Evolutionary conservation across 2,329 filamentous ascomycete genomes (phyloP).

Genomic region (Triangularia setosa): DNA sequence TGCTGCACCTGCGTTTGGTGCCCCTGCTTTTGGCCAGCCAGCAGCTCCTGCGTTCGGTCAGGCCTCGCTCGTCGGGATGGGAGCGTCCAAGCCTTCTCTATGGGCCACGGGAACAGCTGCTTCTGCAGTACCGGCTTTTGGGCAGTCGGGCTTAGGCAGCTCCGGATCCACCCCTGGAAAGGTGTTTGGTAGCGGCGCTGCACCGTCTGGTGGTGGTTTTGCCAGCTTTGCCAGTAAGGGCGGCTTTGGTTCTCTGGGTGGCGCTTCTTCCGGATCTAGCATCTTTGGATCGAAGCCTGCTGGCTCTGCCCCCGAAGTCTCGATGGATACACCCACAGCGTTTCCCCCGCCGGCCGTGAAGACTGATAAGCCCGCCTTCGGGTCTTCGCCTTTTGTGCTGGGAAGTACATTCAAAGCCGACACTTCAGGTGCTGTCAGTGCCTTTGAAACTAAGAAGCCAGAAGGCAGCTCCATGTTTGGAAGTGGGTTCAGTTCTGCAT

Average conservation of each 20-base stretch:
- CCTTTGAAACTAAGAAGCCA: conserved; percentile 44
- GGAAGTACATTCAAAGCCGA: conserved; percentile 65
- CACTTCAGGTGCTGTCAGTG: conserved; percentile 56
- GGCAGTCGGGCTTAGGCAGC: conserved; percentile 49
- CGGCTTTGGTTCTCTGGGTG: conserved; percentile 51
- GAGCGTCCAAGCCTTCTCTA: conserved; percentile 45
- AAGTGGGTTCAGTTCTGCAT: conserved; percentile 55
- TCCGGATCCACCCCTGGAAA: conserved; percentile 34
- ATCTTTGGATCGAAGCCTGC: conserved; percentile 42
- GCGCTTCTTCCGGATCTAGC: conserved; percentile 32
- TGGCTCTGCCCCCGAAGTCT: conserved; percentile 29
- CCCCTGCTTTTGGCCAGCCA: conserved; percentile 39
- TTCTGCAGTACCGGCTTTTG: conserved; percentile 45
- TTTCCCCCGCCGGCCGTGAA: conserved; percentile 40
- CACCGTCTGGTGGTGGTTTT: conserved; percentile 42
- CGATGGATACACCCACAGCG: conserved; percentile 36
- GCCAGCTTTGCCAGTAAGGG: conserved; percentile 51
- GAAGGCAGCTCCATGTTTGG: conserved; percentile 55
- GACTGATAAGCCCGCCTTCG: conserved; percentile 38
- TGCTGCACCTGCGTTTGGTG: conserved; percentile 45
- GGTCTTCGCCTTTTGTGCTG: conserved; percentile 61
- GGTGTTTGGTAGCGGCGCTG: conserved; percentile 34
- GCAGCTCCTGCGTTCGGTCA: conserved; percentile 47
- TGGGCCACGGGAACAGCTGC: conserved; percentile 45
- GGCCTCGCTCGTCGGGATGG: conserved; percentile 40